Evolutionary conservation across 768 basidiomycete species (phyloP).

Genomic region (Boletellus ananas): DNA sequence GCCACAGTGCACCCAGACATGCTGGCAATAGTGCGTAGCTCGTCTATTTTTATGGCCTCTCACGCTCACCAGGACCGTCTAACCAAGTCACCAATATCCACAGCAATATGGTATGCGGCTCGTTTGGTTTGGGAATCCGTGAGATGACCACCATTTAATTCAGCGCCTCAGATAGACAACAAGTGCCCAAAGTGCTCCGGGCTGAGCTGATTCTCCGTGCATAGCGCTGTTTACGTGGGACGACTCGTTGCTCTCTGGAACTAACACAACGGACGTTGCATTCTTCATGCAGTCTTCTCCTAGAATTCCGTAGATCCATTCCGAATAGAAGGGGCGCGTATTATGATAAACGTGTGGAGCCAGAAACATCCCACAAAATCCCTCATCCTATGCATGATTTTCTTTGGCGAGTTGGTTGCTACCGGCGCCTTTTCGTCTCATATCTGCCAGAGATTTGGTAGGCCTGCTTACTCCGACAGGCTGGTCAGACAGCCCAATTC

Average conservation of each 20-base stretch:
- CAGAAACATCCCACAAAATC: no score
- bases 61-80: constrained; percentile 10
- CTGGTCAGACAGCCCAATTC: no score
- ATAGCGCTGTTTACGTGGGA: neutral
- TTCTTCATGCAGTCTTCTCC: constrained; percentile 4
- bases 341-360: constrained; percentile 3
- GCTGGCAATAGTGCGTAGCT: constrained; percentile 66
- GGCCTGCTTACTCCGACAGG: no score
- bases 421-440: no score
- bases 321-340: constrained; percentile 4
- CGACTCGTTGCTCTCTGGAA: constrained; percentile 4
- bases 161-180: constrained; percentile 59
- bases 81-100: constrained; percentile 52
- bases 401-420: no score
- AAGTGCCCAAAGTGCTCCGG: constrained; percentile 44
- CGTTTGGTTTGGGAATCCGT: constrained; percentile 5
- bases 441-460: no score
- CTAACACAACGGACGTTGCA: constrained; percentile 9
- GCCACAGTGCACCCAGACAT: constrained; percentile 50
- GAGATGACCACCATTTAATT: constrained; percentile 9
- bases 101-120: constrained; percentile 55
- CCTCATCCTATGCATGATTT: no score
- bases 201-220: constrained; percentile 13
- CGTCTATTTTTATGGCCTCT: neutral
- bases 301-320: constrained; percentile 7